These are phyloP conservation scores for Coprinopsis marcescibilis DNA, from an alignment of 768 basidiomycete genomes.

Conservation along the genomic window DNA sequence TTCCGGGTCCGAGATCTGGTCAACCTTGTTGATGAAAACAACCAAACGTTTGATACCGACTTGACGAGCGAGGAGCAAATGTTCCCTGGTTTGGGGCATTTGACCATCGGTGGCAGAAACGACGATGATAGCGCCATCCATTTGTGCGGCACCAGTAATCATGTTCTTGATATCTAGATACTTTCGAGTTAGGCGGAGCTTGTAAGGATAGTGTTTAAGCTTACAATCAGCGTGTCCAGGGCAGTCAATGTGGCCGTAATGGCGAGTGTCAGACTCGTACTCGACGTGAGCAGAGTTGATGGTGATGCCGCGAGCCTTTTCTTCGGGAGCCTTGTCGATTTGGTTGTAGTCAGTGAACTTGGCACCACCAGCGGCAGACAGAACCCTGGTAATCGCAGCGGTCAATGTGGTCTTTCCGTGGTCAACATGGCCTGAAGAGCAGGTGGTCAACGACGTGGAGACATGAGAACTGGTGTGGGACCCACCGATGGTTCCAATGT, in stretches of 20 bases:
- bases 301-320: conserved; percentile 98
- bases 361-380: conserved; percentile 69
- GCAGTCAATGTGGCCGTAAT: conserved; percentile 98
- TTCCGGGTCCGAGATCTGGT: conserved; percentile 92
- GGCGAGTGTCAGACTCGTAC: conserved; percentile 85
- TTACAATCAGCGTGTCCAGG: conserved; percentile 92
- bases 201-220: conserved; percentile 20
- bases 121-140: conserved; percentile 94
- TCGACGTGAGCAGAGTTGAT: conserved; percentile 99
- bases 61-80: conserved; percentile 94
- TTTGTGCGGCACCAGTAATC: conserved; percentile 98
- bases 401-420: conserved; percentile 98
- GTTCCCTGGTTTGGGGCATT: conserved; percentile 99
- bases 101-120: conserved; percentile 99
- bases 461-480: conserved; percentile 9
- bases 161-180: conserved; percentile 90
- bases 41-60: conserved; percentile 97
- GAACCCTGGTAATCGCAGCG: conserved; percentile 91
- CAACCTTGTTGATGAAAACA: conserved; percentile 99
- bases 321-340: conserved; percentile 99
- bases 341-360: conserved; percentile 93
- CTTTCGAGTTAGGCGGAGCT: neutral
- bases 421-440: conserved; percentile 76
- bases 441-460: conserved; percentile 3
- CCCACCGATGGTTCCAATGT: conserved; percentile 88